Evolutionary conservation across 2,329 filamentous ascomycete genomes (phyloP).

Genomic region (Trichophyton mentagrophytes): DNA sequence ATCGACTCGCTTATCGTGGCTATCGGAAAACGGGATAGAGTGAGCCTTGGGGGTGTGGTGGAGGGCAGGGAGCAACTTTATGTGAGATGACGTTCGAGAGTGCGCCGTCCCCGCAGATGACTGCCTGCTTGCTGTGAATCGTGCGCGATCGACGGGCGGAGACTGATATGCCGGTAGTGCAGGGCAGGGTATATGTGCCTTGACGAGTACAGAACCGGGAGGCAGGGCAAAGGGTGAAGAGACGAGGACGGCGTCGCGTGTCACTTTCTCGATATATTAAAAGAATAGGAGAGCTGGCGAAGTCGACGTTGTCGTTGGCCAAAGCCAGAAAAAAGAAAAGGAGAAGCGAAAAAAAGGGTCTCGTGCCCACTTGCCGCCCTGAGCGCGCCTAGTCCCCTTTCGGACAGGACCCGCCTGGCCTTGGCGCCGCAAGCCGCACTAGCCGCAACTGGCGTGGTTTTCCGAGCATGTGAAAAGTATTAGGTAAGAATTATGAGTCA

Average conservation of each 20-base stretch:
- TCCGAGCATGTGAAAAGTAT: neutral
- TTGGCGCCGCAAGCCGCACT: neutral
- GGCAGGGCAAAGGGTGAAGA: neutral
- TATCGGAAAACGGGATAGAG: neutral
- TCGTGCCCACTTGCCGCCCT: slow-evolving; percentile 22
- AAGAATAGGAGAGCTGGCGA: neutral
- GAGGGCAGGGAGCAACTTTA: neutral
- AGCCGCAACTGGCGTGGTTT: neutral
- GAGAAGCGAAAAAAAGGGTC: slow-evolving; percentile 19
- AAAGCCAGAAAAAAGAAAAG: neutral
- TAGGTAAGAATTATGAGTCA: neutral
- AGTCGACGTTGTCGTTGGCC: neutral
- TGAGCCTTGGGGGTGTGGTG: neutral
- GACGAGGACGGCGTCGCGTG: neutral
- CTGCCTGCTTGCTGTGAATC: neutral
- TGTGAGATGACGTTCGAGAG: slow-evolving; percentile 1
- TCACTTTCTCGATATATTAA: neutral
- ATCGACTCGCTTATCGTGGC: neutral
- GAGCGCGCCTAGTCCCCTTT: slow-evolving; percentile 11
- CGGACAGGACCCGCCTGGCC: neutral
- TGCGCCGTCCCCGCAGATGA: neutral
- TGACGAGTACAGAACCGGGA: neutral
- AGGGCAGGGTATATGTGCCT: neutral
- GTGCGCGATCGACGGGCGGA: neutral
- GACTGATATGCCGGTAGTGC: neutral